phyloP scores from a whole-genome alignment of 2,329 filamentous ascomycete genomes.

The Celoporthe dispersa region DNA sequence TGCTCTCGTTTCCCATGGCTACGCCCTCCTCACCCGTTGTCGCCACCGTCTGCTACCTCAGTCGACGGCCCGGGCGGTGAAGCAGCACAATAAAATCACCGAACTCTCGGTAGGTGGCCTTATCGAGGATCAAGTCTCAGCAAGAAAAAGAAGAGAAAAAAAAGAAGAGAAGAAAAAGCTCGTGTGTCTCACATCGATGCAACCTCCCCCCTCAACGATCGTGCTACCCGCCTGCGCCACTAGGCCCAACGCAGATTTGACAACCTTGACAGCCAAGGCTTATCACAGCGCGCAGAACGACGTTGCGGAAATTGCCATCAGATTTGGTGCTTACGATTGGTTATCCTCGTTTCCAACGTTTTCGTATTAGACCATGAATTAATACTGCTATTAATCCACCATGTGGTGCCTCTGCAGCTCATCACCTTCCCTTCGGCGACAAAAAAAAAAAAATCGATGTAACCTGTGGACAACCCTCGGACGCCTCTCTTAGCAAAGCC shows the following conservation, averaged over 20 bases:
- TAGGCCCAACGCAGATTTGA: background rate
- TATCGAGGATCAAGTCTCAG: background rate
- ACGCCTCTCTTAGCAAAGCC: background rate
- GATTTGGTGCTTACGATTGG: background rate
- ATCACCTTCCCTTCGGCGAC: background rate
- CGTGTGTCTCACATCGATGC: background rate
- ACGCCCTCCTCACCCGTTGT: background rate
- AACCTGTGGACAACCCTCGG: background rate
- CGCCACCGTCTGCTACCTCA: background rate
- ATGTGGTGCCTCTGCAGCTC: background rate
- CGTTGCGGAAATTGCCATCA: background rate
- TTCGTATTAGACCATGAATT: background rate
- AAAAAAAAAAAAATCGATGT: background rate
- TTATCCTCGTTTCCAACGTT: background rate
- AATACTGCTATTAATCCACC: background rate
- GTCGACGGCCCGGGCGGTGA: too few species aligned
- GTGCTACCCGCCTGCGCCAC: background rate
- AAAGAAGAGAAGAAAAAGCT: background rate
- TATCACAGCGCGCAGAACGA: background rate
- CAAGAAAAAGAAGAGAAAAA: background rate
- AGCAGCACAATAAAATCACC: background rate
- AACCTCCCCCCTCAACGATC: background rate
- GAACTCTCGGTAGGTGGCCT: background rate
- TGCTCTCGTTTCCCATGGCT: background rate
- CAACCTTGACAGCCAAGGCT: conserved; percentile 5